Conservation (phyloP, 2,329 filamentous ascomycete species). For the Parastagonospora nodorum region DNA sequence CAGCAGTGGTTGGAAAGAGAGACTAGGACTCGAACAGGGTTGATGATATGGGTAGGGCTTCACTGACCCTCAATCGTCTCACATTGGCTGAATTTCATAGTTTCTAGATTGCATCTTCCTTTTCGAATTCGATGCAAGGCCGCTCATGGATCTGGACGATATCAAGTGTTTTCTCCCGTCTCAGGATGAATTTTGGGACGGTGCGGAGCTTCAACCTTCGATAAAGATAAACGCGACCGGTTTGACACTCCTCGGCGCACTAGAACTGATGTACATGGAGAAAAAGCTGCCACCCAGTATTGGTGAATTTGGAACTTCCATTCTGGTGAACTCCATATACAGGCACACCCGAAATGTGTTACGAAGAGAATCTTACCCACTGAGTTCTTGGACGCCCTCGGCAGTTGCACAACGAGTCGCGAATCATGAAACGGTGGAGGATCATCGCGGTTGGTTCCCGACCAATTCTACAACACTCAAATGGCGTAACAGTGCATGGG, state of each 20-base stretch:
- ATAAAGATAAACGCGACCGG: background rate
- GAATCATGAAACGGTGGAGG: background rate
- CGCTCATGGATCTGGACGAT: conserved; percentile 12
- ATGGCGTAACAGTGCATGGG: conserved; percentile 52
- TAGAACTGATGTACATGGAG: conserved; percentile 56
- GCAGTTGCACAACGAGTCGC: conserved; percentile 21
- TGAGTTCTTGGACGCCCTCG: conserved; percentile 46
- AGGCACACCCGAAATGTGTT: conserved; percentile 57
- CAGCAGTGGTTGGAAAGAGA: conserved; percentile 2
- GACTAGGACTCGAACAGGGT: conserved; percentile 5
- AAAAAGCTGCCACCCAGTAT: conserved; percentile 52
- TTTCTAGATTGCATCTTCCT: conserved; percentile 11
- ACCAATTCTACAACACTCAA: conserved; percentile 54
- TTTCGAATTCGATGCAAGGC: conserved; percentile 13
- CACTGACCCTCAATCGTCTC: background rate
- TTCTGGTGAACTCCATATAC: conserved; percentile 58
- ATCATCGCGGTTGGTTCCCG: conserved; percentile 51
- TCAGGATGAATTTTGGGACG: conserved; percentile 15
- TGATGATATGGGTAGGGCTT: conserved; percentile 10
- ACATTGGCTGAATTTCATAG: background rate
- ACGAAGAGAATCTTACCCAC: conserved; percentile 50
- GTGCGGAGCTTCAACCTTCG: background rate
- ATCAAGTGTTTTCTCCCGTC: conserved; percentile 8
- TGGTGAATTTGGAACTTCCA: conserved; percentile 56
- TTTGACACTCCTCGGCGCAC: conserved; percentile 28